phyloP scores from a whole-genome alignment of 352 stramenopile genomes.

The Globisporangium solare region DNA sequence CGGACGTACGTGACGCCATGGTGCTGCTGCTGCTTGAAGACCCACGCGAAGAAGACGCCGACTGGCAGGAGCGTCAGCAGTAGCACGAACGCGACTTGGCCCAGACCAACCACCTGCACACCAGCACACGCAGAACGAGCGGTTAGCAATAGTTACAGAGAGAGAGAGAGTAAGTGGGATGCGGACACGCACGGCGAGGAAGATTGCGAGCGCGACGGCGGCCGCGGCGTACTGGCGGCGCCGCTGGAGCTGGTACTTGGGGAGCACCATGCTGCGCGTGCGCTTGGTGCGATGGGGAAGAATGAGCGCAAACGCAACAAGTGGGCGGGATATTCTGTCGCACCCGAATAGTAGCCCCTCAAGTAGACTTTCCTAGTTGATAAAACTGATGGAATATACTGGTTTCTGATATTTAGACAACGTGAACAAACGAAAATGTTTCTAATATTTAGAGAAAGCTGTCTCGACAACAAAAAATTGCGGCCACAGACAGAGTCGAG shows the following conservation, averaged over 20 bases:
- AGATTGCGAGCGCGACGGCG: slow-evolving; percentile 15
- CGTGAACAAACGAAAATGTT: too few relatives aligned
- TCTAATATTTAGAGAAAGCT: not conserved
- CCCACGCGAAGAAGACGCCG: slow-evolving; percentile 32
- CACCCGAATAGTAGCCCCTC: too few relatives aligned
- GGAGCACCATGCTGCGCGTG: slow-evolving; percentile 13
- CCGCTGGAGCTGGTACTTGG: slow-evolving; percentile 25
- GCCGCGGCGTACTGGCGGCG: slow-evolving; percentile 18
- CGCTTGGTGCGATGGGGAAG: too few relatives aligned
- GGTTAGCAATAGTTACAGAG: not conserved
- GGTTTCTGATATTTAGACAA: not conserved
- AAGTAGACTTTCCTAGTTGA: not conserved
- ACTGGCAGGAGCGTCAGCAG: slow-evolving; percentile 25
- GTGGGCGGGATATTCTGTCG: too few relatives aligned
- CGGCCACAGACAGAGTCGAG: not conserved
- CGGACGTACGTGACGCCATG: slow-evolving; percentile 40
- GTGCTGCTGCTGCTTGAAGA: slow-evolving; percentile 34
- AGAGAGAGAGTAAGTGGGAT: not conserved
- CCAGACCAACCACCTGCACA: slow-evolving; percentile 24
- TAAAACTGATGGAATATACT: too few relatives aligned
- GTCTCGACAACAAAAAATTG: not conserved
- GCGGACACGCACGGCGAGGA: slow-evolving; percentile 19
- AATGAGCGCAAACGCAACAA: too few relatives aligned
- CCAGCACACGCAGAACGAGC: not conserved
- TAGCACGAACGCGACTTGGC: slow-evolving; percentile 23